A percentile compares a stretch with the other conserved stretches of the same genome.
Evolutionary conservation across 805 yeast genomes (phyloP).

Genomic region (Wickerhamiella nectarea): DNA sequence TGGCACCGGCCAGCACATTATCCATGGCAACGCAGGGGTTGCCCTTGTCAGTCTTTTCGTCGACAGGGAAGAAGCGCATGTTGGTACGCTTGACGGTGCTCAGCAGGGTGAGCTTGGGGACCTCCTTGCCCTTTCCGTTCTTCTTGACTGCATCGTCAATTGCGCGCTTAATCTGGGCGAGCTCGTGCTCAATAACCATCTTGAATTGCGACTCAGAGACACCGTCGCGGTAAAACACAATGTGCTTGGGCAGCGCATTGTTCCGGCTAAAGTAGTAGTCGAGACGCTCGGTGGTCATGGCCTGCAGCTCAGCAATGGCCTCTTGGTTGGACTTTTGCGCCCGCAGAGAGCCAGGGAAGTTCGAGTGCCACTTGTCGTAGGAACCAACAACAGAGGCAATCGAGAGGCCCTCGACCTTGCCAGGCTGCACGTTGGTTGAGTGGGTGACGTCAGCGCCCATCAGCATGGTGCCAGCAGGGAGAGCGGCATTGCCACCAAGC

Average conservation of each 20-base stretch:
- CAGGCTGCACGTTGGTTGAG: slow-evolving; percentile 6
- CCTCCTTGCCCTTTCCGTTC: slow-evolving; percentile 1
- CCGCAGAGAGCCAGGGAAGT: slow-evolving; percentile 10
- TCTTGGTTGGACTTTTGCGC: slow-evolving; percentile 9
- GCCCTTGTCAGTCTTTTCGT: slow-evolving; percentile 7
- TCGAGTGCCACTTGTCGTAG: slow-evolving; percentile 6
- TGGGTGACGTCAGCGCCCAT: slow-evolving; percentile 10
- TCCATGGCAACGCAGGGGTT: slow-evolving; percentile 8
- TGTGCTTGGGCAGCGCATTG: slow-evolving; percentile 5
- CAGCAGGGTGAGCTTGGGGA: slow-evolving; percentile 7
- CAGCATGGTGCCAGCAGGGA: slow-evolving; percentile 7
- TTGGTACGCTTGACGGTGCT: slow-evolving; percentile 9
- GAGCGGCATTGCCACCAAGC: slow-evolving; percentile 1
- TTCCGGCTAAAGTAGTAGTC: slow-evolving; percentile 2
- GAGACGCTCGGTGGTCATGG: slow-evolving; percentile 5
- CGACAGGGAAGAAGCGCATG: slow-evolving; percentile 8
- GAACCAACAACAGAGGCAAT: slow-evolving; percentile 8
- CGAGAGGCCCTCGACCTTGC: slow-evolving; percentile 6
- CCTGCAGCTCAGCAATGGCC: slow-evolving; percentile 7
- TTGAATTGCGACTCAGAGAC: slow-evolving; percentile 9
- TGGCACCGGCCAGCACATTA: slow-evolving; percentile 7
- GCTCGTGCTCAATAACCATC: slow-evolving; percentile 8
- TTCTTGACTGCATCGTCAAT: background rate
- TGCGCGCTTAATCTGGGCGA: slow-evolving; percentile 6
- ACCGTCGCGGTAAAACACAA: slow-evolving; percentile 9